Evolutionary conservation across 2,329 filamentous ascomycete species (phyloP).

Genomic region (Graphilbum ipis-grandicollis): DNA sequence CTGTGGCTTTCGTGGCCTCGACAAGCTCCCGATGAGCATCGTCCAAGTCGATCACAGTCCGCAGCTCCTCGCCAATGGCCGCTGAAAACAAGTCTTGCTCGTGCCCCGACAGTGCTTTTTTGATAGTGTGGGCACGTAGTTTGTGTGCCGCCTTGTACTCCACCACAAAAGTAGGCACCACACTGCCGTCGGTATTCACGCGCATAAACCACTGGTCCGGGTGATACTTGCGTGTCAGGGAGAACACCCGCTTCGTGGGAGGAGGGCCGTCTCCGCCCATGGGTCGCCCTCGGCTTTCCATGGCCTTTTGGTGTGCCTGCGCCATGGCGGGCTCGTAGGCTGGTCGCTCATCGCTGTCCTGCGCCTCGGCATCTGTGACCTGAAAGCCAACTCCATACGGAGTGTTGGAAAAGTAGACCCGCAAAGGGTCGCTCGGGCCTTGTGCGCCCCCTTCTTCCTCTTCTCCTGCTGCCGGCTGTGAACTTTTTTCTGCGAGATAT

Average conservation of each 20-base stretch:
- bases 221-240: neutral
- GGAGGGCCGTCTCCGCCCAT: too few species aligned
- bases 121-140: neutral
- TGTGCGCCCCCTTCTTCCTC: too few species aligned
- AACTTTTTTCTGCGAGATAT: too few species aligned
- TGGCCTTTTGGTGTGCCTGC: neutral
- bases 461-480: too few species aligned
- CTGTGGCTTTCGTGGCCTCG: neutral
- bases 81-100: too few species aligned
- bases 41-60: too few species aligned
- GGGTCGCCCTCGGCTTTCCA: too few species aligned
- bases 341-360: too few species aligned
- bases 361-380: neutral
- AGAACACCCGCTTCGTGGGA: neutral
- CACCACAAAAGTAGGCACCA: neutral
- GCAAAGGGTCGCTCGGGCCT: too few species aligned
- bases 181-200: neutral
- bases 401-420: neutral
- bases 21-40: too few species aligned
- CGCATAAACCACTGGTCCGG: constrained; percentile 2
- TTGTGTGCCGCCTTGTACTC: constrained; percentile 3
- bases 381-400: neutral
- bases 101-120: too few species aligned
- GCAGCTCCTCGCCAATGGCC: too few species aligned
- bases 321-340: neutral